A percentile compares a stretch with the other conserved stretches of the same genome.
phyloP scores from a whole-genome alignment of 2,329 filamentous ascomycete genomes.

The Monosporascus sp. region DNA sequence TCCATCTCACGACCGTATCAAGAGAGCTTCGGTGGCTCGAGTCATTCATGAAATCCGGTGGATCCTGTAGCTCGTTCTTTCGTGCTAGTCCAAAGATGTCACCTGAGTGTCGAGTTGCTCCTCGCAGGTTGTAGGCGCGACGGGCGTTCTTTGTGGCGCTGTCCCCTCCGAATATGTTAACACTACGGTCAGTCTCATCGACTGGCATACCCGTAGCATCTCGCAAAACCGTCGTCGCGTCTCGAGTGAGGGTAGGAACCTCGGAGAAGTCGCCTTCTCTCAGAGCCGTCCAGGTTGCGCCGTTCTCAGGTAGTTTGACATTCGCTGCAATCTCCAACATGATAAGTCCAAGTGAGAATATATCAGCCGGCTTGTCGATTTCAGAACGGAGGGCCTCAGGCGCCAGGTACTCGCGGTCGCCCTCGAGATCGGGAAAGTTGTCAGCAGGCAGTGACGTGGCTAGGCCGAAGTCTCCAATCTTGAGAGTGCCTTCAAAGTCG shows the following conservation, averaged over 20 bases:
- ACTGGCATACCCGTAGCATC: slow-evolving; percentile 70
- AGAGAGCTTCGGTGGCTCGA: slow-evolving; percentile 66
- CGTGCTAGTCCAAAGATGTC: slow-evolving; percentile 43
- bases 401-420: slow-evolving; percentile 93
- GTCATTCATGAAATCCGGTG: slow-evolving; percentile 88
- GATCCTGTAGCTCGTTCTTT: slow-evolving; percentile 49
- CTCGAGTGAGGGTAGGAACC: slow-evolving; percentile 81
- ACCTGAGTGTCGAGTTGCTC: slow-evolving; percentile 26
- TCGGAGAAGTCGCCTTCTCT: slow-evolving; percentile 85
- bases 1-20: slow-evolving; percentile 78
- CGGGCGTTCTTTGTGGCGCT: slow-evolving; percentile 12
- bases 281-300: slow-evolving; percentile 82
- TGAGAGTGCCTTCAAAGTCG: slow-evolving; percentile 73
- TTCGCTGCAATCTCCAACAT: slow-evolving; percentile 94
- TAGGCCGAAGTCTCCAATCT: slow-evolving; percentile 83
- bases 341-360: slow-evolving; percentile 92
- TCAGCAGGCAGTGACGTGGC: slow-evolving; percentile 74
- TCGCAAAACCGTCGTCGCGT: slow-evolving; percentile 62
- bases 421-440: slow-evolving; percentile 78
- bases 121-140: slow-evolving; percentile 21
- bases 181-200: slow-evolving; percentile 33
- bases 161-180: slow-evolving; percentile 27
- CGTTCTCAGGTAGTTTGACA: slow-evolving; percentile 88
- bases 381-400: slow-evolving; percentile 84
- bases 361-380: slow-evolving; percentile 85